Conservation (phyloP, 495 filamentous ascomycete species). For the Podospora pseudopauciseta region DNA sequence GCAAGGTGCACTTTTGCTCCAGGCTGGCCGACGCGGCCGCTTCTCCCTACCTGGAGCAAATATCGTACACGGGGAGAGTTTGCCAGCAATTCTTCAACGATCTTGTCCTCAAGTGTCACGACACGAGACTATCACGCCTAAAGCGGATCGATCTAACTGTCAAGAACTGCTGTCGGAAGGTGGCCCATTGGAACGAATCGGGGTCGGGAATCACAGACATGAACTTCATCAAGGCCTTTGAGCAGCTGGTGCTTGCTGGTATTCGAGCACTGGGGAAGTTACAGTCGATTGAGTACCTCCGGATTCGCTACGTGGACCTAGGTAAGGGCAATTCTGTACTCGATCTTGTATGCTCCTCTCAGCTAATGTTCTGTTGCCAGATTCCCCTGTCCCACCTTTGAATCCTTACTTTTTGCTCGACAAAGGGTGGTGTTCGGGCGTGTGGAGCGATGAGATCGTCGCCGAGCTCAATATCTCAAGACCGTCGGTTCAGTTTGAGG, state of each 20-base stretch:
- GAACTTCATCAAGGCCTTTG: slow-evolving; percentile 64
- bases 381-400: slow-evolving; percentile 53
- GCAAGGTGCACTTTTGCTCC: slow-evolving; percentile 55
- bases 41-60: slow-evolving; percentile 55
- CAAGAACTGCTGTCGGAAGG: slow-evolving; percentile 63
- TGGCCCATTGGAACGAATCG: slow-evolving; percentile 50
- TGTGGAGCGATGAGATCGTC: slow-evolving; percentile 66
- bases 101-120: slow-evolving; percentile 38
- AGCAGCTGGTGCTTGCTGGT: slow-evolving; percentile 57
- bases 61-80: slow-evolving; percentile 64
- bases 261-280: slow-evolving; percentile 55
- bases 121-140: slow-evolving; percentile 46
- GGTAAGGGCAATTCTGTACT: slow-evolving; percentile 39
- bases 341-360: neutral
- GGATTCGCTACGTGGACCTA: slow-evolving; percentile 70
- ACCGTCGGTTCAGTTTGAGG: slow-evolving; percentile 53
- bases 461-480: slow-evolving; percentile 50
- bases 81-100: slow-evolving; percentile 58
- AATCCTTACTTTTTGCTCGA: slow-evolving; percentile 65
- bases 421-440: slow-evolving; percentile 55
- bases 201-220: slow-evolving; percentile 64
- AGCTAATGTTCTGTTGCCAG: slow-evolving; percentile 24
- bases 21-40: slow-evolving; percentile 51
- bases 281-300: slow-evolving; percentile 51
- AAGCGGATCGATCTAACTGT: slow-evolving; percentile 65